Evolutionary conservation across 805 yeast species (phyloP).

Genomic region (Ogataea glucozyma): DNA sequence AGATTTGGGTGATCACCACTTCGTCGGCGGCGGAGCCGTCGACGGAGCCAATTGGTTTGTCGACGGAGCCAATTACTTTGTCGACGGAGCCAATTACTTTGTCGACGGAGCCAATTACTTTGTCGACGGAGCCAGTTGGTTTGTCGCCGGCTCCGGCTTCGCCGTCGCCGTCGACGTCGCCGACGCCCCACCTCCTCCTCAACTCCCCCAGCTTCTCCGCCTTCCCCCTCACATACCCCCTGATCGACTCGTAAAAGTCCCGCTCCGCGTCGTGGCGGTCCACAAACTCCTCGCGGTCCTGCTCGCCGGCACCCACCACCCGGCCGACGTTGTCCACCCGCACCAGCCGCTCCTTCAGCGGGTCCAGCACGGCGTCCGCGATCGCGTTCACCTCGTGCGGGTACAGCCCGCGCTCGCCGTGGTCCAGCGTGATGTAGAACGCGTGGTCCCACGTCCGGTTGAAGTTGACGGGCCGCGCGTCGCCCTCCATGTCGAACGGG

Average conservation of each 20-base stretch:
- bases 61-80: no score
- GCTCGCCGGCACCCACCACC: conserved; percentile 44
- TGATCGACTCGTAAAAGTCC: conserved; percentile 74
- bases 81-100: no score
- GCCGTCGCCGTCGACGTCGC: no score
- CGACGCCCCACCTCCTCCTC: conserved; percentile 54
- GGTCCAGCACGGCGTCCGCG: conserved; percentile 56
- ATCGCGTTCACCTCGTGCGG: conserved; percentile 69
- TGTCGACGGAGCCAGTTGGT: no score
- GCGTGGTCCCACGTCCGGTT: conserved; percentile 95
- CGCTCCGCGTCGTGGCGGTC: conserved; percentile 90
- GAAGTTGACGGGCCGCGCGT: conserved; percentile 94
- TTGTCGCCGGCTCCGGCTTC: no score
- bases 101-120: no score
- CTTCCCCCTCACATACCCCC: conserved; percentile 60
- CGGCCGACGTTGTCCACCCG: conserved; percentile 77
- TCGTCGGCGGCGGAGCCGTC: no score
- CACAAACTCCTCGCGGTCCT: conserved; percentile 58
- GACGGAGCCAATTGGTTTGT: no score
- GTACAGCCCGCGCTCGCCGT: conserved; percentile 52
- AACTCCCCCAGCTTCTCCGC: conserved; percentile 56
- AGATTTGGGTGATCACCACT: conserved; percentile 59
- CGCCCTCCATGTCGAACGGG: conserved; percentile 99
- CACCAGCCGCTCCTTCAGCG: conserved; percentile 58
- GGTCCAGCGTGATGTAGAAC: conserved; percentile 64